Conservation (phyloP, 306 rosid genomes). For the Senna tora region DNA sequence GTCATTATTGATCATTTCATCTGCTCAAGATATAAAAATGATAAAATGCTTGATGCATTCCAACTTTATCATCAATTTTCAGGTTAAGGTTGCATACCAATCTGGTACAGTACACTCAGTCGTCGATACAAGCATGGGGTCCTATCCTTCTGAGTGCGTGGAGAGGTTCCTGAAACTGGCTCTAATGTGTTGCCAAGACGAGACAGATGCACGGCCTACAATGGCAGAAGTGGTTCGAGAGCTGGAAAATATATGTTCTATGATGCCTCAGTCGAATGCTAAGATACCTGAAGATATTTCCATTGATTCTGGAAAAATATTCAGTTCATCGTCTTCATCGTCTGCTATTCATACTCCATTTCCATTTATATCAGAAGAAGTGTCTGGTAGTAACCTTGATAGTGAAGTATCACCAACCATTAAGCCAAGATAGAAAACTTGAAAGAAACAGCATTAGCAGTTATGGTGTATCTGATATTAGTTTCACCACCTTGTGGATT, state of each 20-base stretch:
- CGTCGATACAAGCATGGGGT: slow-evolving; percentile 74
- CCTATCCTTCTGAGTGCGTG: slow-evolving; percentile 76
- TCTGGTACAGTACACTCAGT: slow-evolving; percentile 72
- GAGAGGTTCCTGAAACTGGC: slow-evolving; percentile 72
- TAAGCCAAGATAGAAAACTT: slow-evolving; percentile 71
- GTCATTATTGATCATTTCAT: slow-evolving; percentile 27
- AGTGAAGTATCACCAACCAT: slow-evolving; percentile 84
- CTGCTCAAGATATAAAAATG: slow-evolving; percentile 9
- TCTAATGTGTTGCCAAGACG: slow-evolving; percentile 70
- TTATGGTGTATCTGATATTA: neutral
- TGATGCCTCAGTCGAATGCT: slow-evolving; percentile 67
- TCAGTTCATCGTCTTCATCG: slow-evolving; percentile 58
- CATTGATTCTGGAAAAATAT: slow-evolving; percentile 48
- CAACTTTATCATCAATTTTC: slow-evolving; percentile 11
- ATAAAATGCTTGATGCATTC: neutral
- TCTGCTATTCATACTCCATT: slow-evolving; percentile 56
- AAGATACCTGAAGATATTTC: slow-evolving; percentile 29
- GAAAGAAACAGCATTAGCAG: neutral
- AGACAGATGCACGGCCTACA: slow-evolving; percentile 77
- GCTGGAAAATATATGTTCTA: slow-evolving; percentile 71
- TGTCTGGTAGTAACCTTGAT: slow-evolving; percentile 80
- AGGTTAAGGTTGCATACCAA: slow-evolving; percentile 71
- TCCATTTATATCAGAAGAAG: slow-evolving; percentile 63
- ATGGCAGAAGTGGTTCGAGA: slow-evolving; percentile 84
- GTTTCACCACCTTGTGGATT: slow-evolving; percentile 9